Evolutionary conservation across 2,329 filamentous ascomycete genomes (phyloP).

Genomic region (Daldinia eschscholtzii): DNA sequence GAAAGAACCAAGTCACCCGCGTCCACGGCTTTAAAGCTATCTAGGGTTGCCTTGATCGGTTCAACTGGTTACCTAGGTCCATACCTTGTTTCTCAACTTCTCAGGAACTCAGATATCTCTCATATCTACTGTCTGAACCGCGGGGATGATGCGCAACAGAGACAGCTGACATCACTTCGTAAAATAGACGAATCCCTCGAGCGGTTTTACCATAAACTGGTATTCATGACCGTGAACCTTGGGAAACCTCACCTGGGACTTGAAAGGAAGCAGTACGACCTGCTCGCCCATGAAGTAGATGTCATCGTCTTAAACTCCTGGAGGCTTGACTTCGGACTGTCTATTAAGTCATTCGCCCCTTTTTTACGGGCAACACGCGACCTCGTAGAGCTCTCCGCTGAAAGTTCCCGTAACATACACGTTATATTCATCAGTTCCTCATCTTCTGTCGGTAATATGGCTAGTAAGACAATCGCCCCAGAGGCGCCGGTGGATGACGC

Average conservation of each 20-base stretch:
- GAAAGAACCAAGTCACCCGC: not conserved
- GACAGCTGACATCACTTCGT: not conserved
- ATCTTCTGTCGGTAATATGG: constrained; percentile 36
- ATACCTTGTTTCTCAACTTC: constrained; percentile 9
- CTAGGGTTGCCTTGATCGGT: constrained; percentile 33
- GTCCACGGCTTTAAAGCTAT: not conserved
- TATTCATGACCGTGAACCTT: not conserved
- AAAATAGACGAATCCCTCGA: not conserved
- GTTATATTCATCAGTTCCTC: constrained; percentile 49
- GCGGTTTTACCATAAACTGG: not conserved
- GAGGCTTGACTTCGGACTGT: constrained; percentile 45
- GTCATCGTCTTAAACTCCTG: constrained; percentile 45
- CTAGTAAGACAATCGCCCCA: constrained; percentile 22
- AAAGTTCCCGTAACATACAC: constrained; percentile 19
- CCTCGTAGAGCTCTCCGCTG: constrained; percentile 36
- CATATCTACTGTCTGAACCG: not conserved
- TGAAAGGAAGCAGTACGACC: not conserved
- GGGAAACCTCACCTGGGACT: not conserved
- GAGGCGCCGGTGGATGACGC: constrained; percentile 39
- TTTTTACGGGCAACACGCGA: constrained; percentile 37
- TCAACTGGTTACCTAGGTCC: constrained; percentile 42
- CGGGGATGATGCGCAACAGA: not conserved
- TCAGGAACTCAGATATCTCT: constrained; percentile 17
- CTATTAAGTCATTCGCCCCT: constrained; percentile 42
- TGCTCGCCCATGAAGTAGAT: constrained; percentile 28